Percentiles rank a stretch among this genome's conserved stretches.
These are phyloP conservation scores for Alternaria triticina DNA, from an alignment of 2,329 filamentous ascomycete species.

Conservation along the genomic window DNA sequence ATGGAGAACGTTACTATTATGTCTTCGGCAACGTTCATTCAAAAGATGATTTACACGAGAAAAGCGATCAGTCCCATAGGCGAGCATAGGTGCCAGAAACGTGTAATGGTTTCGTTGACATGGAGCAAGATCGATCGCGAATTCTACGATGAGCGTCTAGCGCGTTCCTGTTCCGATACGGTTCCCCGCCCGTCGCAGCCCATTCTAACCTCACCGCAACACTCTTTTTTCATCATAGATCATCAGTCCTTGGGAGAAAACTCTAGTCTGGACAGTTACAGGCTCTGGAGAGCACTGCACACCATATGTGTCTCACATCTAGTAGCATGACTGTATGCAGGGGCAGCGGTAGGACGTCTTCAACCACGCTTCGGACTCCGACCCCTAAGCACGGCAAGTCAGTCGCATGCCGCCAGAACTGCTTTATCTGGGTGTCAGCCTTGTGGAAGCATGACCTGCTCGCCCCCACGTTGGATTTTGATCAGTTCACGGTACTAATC, in stretches of 20 bases:
- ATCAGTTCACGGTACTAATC: neutral
- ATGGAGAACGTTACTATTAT: neutral
- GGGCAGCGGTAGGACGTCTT: neutral
- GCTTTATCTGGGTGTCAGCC: neutral
- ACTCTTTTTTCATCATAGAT: neutral
- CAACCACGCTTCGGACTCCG: neutral
- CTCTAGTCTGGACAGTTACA: neutral
- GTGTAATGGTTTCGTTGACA: neutral
- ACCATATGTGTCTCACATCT: neutral
- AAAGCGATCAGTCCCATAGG: neutral
- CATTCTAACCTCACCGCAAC: neutral
- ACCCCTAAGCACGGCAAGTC: neutral
- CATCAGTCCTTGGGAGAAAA: neutral
- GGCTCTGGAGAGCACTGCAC: neutral
- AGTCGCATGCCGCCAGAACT: neutral
- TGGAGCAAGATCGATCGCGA: neutral
- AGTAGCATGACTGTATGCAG: neutral
- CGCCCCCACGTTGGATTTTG: neutral
- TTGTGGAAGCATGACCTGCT: neutral
- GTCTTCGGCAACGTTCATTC: neutral
- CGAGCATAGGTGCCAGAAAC: neutral
- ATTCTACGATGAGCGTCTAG: neutral
- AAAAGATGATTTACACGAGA: neutral
- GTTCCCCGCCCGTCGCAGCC: slow-evolving; percentile 6
- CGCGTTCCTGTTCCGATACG: slow-evolving; percentile 2